These are phyloP conservation scores for Jacaranda mimosifolia DNA, from an alignment of 257 asterid species.

Conservation along the genomic window DNA sequence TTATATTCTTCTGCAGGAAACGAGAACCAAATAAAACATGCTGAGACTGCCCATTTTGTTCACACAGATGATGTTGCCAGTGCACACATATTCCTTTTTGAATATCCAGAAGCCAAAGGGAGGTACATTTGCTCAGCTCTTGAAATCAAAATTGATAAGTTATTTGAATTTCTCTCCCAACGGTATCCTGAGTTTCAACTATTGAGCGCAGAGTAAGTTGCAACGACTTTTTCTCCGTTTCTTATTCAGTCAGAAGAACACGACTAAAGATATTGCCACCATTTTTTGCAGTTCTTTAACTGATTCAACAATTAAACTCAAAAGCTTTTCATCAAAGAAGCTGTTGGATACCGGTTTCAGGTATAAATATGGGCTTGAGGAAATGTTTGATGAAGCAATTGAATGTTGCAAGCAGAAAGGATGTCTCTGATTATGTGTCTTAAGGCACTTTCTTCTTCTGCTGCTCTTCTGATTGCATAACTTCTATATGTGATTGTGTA, in stretches of 20 bases:
- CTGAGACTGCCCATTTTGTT: no score
- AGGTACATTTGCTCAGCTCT: no score
- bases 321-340: conserved; percentile 46
- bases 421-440: conserved; percentile 28
- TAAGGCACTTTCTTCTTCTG: no score
- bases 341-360: conserved; percentile 52
- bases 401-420: conserved; percentile 45
- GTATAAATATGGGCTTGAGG: no score
- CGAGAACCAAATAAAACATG: no score
- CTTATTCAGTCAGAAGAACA: not conserved
- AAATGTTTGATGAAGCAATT: no score
- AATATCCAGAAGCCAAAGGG: no score
- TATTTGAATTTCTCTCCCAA: conserved; percentile 43
- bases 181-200: conserved; percentile 30
- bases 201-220: conserved; percentile 36
- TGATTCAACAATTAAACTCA: not conserved
- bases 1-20: not conserved
- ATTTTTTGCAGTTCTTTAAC: conserved; percentile 19
- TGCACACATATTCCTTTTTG: no score
- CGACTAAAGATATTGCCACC: not conserved
- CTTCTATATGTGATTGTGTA: not conserved
- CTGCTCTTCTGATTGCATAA: not conserved
- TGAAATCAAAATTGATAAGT: no score
- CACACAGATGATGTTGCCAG: no score
- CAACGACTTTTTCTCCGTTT: not conserved